These are phyloP conservation scores for Nakazawaea holstii DNA, from an alignment of 805 yeast genomes.

Conservation along the genomic window DNA sequence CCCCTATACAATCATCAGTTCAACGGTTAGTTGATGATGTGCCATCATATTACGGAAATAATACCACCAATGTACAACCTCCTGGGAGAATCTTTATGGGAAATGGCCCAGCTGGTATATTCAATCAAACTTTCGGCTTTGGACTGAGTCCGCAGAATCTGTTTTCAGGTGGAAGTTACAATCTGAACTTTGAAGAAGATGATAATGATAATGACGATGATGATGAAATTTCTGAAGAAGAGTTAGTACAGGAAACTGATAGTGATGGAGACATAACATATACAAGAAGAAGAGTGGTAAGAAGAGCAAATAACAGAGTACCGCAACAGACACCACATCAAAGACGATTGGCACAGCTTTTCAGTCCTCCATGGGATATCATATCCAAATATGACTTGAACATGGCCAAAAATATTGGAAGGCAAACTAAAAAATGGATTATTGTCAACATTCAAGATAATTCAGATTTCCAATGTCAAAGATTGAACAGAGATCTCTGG, in stretches of 20 bases:
- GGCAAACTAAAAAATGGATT: slow-evolving; percentile 68
- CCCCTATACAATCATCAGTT: slow-evolving; percentile 71
- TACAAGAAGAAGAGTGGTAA: slow-evolving; percentile 15
- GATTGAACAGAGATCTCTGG: slow-evolving; percentile 92
- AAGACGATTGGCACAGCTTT: slow-evolving; percentile 71
- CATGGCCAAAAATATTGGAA: slow-evolving; percentile 65
- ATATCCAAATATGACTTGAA: slow-evolving; percentile 68
- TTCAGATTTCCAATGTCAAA: slow-evolving; percentile 82
- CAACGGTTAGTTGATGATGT: slow-evolving; percentile 64
- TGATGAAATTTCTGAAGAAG: slow-evolving; percentile 33
- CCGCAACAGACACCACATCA: slow-evolving; percentile 36
- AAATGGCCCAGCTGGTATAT: slow-evolving; percentile 42
- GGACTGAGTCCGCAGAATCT: neutral
- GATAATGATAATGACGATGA: slow-evolving; percentile 33
- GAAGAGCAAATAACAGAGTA: slow-evolving; percentile 16
- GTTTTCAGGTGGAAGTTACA: slow-evolving; percentile 7
- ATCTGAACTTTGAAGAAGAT: slow-evolving; percentile 20
- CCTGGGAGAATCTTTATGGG: slow-evolving; percentile 43
- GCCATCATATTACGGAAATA: slow-evolving; percentile 10
- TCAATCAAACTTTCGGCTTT: slow-evolving; percentile 43
- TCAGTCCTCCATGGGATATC: slow-evolving; percentile 91
- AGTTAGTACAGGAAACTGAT: slow-evolving; percentile 17
- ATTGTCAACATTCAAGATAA: slow-evolving; percentile 84
- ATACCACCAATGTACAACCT: neutral
- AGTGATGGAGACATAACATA: slow-evolving; percentile 21